phyloP scores from a whole-genome alignment of 257 asterid species.

The Nicotiana undulata region DNA sequence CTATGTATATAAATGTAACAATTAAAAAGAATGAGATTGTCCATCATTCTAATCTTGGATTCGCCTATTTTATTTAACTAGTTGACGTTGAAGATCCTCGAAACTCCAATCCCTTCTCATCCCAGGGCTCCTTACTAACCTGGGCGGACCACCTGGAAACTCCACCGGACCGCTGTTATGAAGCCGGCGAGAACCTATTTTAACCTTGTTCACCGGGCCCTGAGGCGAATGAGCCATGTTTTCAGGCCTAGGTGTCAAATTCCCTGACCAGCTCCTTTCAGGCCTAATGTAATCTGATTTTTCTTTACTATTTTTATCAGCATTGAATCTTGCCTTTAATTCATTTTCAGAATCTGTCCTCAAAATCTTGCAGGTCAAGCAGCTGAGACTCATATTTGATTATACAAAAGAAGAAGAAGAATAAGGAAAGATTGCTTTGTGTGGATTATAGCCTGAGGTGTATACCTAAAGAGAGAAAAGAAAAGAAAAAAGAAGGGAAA shows the following conservation, averaged over 20 bases:
- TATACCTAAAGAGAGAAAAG: neutral
- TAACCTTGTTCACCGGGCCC: neutral
- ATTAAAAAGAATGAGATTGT: neutral
- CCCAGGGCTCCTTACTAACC: conserved; percentile 37
- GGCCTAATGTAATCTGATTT: neutral
- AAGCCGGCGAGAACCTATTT: neutral
- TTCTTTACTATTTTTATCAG: neutral
- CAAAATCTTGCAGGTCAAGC: conserved; percentile 14
- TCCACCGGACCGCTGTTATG: conserved; percentile 5
- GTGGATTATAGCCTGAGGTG: neutral
- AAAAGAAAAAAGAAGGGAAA: neutral
- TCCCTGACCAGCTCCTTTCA: conserved; percentile 35
- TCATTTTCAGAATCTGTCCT: conserved; percentile 15
- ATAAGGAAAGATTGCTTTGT: neutral
- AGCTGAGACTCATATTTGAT: conserved; percentile 15
- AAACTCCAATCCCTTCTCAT: conserved; percentile 51
- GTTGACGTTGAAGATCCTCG: conserved; percentile 16
- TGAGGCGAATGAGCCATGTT: conserved; percentile 9
- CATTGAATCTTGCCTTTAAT: neutral
- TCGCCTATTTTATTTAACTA: neutral
- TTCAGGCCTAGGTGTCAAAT: conserved; percentile 14
- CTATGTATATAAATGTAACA: too few relatives aligned
- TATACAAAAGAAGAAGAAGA: neutral
- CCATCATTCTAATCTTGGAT: neutral
- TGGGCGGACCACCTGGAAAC: conserved; percentile 10